phyloP scores from a whole-genome alignment of 225 moss, liverwort and hornwort species.

The Neckera pumila region DNA sequence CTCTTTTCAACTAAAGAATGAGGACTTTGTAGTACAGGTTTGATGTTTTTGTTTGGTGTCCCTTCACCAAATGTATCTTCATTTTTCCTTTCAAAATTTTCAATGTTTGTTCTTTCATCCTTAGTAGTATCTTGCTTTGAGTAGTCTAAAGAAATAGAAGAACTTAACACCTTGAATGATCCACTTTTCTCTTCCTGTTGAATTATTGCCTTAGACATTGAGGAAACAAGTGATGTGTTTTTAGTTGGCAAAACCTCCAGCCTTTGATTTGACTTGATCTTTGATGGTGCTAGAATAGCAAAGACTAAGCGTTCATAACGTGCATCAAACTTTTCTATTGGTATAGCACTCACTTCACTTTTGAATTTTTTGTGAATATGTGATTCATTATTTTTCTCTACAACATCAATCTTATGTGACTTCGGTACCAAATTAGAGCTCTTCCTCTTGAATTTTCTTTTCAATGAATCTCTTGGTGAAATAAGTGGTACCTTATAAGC shows the following conservation, averaged over 20 bases:
- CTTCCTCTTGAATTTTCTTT: neutral
- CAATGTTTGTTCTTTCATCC: neutral
- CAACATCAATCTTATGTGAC: neutral
- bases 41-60: neutral
- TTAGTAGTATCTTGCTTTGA: neutral
- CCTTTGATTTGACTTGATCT: neutral
- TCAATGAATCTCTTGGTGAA: neutral
- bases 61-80: neutral
- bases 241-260: neutral
- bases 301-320: neutral
- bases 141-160: neutral
- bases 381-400: neutral
- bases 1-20: neutral
- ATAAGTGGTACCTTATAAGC: neutral
- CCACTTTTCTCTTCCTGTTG: neutral
- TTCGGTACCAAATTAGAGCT: neutral
- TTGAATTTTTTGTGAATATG: neutral
- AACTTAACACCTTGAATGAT: neutral
- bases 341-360: neutral
- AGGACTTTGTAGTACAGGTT: neutral
- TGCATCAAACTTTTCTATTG: neutral
- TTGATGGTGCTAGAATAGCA: slow-evolving; percentile 7
- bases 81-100: neutral
- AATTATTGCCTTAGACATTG: neutral
- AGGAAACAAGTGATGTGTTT: neutral